These are phyloP conservation scores for Zopfia rhizophila DNA, from an alignment of 2,329 filamentous ascomycete genomes.

Conservation along the genomic window DNA sequence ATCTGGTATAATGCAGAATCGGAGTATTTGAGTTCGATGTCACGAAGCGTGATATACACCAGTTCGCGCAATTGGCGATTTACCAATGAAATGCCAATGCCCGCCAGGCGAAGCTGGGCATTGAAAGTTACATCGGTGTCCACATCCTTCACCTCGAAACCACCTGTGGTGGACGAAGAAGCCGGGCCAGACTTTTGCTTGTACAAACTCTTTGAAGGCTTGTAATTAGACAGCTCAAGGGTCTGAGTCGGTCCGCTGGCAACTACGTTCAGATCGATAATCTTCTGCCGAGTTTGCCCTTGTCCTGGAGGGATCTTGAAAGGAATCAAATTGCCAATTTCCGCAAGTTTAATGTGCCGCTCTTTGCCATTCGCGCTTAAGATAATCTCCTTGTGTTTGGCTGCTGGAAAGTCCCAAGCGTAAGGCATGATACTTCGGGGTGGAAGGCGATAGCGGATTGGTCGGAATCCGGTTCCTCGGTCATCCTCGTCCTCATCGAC, in stretches of 20 bases:
- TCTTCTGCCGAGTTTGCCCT: slow-evolving; percentile 75
- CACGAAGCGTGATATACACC: slow-evolving; percentile 91
- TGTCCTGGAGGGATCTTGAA: slow-evolving; percentile 82
- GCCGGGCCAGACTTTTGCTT: slow-evolving; percentile 67
- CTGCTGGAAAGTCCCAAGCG: slow-evolving; percentile 98
- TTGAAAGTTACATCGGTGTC: slow-evolving; percentile 90
- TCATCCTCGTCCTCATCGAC: slow-evolving; percentile 92
- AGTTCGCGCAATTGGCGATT: slow-evolving; percentile 92
- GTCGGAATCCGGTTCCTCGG: slow-evolving; percentile 83
- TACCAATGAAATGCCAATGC: slow-evolving; percentile 91
- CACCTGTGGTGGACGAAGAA: slow-evolving; percentile 70
- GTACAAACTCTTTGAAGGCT: slow-evolving; percentile 91
- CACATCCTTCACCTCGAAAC: slow-evolving; percentile 93
- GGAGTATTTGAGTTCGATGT: slow-evolving; percentile 88
- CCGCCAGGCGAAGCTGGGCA: slow-evolving; percentile 86
- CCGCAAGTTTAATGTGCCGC: slow-evolving; percentile 90
- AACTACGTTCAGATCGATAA: slow-evolving; percentile 95
- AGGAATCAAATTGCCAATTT: slow-evolving; percentile 95
- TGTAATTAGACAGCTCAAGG: slow-evolving; percentile 92
- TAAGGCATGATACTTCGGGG: slow-evolving; percentile 99
- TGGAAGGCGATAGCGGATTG: slow-evolving; percentile 90
- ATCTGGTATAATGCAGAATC: slow-evolving; percentile 97
- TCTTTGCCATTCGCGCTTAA: slow-evolving; percentile 82
- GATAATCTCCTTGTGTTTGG: slow-evolving; percentile 94
- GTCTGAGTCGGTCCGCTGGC: slow-evolving; percentile 97